Evolutionary conservation across 1,284 basidiomycete genomes (phyloP), one percentile per base, ranked within the genome.

Genomic region (Thecaphora frezii): DNA sequence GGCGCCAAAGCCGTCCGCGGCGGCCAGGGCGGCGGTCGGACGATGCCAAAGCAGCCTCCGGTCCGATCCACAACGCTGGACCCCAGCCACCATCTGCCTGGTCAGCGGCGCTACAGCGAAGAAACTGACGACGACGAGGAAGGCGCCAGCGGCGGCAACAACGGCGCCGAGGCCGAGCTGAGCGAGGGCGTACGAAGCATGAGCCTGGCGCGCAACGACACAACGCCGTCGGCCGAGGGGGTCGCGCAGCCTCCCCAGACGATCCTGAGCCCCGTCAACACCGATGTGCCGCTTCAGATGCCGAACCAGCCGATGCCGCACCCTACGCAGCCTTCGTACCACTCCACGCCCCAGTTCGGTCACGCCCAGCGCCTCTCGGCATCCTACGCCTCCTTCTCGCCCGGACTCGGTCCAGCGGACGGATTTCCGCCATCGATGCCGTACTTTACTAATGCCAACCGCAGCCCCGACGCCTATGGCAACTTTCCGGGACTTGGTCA

Each of bases 391-490:
- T 53, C 55, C 24, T 61, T 61, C 33, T 48, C 54, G 18, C 63
- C 63, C 14, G 53, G 45, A 2, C 60, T 58, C 51, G 54, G 52
- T 19, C 58, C 54, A 5, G 55, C 44, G 13, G 64, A 66, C 14
- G 55, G 49, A 0, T 66, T 58, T 50, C 51, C 58, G 44, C 59
- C 62, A 0, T 53, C 59, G 33, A 36, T 36, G 13, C 48, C 64
- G 2, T 66, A 58, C 22, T 46, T 56, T 22, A 46, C 59, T 1
- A 54, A 51, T 30, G 64, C 59, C 5, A 46, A 54, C 44, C 54
- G 64, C 18, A 62, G 59, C n/a, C 64, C 64, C 25, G 64, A 66
- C 14, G 21, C 40, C 10, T 41, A 41, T 19, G 23, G 21, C 40
- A 59, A 33, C 28, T 62, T 55, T 28, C 45, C 57, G 2, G 56